These are phyloP conservation scores for Lactarius tabidus DNA, from an alignment of 768 basidiomycete genomes.

Conservation along the genomic window DNA sequence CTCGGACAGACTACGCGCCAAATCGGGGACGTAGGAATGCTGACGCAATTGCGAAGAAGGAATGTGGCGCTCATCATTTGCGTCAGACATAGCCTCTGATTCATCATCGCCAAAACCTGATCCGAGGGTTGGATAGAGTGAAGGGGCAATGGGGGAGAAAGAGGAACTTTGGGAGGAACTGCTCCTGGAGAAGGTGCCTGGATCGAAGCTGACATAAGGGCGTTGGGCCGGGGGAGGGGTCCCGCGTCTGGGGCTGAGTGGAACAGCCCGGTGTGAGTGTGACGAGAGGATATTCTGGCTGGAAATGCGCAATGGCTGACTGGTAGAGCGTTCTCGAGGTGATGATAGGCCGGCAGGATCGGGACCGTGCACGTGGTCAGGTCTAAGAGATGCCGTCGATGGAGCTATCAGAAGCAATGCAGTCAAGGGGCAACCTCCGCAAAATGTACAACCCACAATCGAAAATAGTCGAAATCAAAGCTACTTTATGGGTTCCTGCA, in stretches of 20 bases:
- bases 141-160: slow-evolving; percentile 49
- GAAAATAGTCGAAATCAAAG: too few species aligned
- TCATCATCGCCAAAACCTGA: slow-evolving; percentile 84
- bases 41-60: slow-evolving; percentile 45
- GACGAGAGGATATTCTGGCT: slow-evolving; percentile 47
- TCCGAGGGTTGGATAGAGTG: slow-evolving; percentile 51
- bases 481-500: too few species aligned
- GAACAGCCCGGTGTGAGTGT: slow-evolving; percentile 32
- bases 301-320: slow-evolving; percentile 60
- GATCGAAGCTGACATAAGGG: slow-evolving; percentile 41
- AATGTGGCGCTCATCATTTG: slow-evolving; percentile 42
- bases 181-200: slow-evolving; percentile 47
- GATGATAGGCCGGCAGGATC: slow-evolving; percentile 41
- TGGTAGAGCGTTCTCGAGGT: slow-evolving; percentile 60
- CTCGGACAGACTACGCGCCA: slow-evolving; percentile 71
- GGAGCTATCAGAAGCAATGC: too few species aligned
- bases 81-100: slow-evolving; percentile 57
- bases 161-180: slow-evolving; percentile 70
- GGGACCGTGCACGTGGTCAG: slow-evolving; percentile 32
- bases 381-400: too few species aligned
- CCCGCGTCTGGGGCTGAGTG: slow-evolving; percentile 47
- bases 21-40: slow-evolving; percentile 57
- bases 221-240: slow-evolving; percentile 44
- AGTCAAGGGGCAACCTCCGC: too few species aligned
- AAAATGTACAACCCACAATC: too few species aligned